Percentiles rank a stretch among this genome's conserved stretches.
Conservation (phyloP, 225 moss, liverwort and hornwort genomes). For the Straminergon stramineum region DNA sequence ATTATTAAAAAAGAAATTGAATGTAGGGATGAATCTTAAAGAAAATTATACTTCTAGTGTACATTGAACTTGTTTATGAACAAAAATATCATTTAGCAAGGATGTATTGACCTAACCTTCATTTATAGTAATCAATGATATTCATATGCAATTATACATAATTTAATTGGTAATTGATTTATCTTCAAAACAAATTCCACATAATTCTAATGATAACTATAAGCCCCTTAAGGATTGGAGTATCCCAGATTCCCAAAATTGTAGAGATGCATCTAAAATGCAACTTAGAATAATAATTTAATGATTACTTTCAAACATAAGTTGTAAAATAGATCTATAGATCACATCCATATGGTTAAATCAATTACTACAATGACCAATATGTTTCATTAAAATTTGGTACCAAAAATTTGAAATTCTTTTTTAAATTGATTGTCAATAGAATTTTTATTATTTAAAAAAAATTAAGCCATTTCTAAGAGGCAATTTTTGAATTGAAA, state of each 20-base stretch:
- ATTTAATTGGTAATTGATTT: background rate
- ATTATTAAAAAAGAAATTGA: background rate
- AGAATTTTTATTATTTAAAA: background rate
- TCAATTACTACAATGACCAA: background rate
- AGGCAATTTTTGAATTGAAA: background rate
- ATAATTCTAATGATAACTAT: background rate
- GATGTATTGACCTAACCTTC: accelerated
- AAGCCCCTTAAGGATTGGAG: accelerated
- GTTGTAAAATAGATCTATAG: background rate
- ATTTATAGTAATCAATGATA: background rate
- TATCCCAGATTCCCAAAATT: background rate
- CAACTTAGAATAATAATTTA: background rate
- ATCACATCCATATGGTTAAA: background rate
- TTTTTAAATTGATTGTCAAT: too few species aligned
- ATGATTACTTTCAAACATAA: background rate
- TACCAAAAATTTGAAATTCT: background rate
- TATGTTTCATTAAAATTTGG: background rate
- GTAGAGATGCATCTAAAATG: background rate
- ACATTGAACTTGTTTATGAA: background rate
- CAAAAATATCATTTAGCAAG: background rate
- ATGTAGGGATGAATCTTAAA: accelerated
- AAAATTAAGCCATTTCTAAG: accelerated
- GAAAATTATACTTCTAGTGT: too few species aligned
- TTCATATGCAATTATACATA: background rate
- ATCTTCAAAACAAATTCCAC: background rate